A percentile compares a stretch with the other conserved stretches of the same genome.
Evolutionary conservation across 2,329 filamentous ascomycete genomes (phyloP).

Genomic region (Pseudocercospora fijiensis): DNA sequence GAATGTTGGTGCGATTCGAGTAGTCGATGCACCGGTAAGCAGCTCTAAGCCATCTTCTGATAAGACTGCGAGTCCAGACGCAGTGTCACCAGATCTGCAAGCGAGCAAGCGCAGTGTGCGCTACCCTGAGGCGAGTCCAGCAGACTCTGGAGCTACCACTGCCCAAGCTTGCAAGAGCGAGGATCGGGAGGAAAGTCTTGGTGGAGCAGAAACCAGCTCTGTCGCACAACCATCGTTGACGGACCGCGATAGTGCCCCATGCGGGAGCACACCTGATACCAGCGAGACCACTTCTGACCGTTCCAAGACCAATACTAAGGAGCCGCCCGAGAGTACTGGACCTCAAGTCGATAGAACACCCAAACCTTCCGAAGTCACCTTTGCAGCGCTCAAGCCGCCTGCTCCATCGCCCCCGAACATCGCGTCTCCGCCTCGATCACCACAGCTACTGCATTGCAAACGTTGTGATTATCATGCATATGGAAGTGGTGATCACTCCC

Average conservation of each 20-base stretch:
- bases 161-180: not conserved
- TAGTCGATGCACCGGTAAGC: not conserved
- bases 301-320: not conserved
- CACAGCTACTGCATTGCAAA: not conserved
- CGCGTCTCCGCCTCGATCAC: not conserved
- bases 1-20: not conserved
- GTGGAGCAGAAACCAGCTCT: not conserved
- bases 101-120: not conserved
- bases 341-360: not conserved
- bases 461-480: not conserved
- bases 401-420: not conserved
- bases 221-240: not conserved
- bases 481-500: not conserved
- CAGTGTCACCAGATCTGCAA: not conserved
- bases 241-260: not conserved
- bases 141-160: not conserved
- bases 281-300: not conserved
- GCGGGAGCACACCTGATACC: not conserved
- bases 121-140: not conserved
- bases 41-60: not conserved
- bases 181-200: not conserved
- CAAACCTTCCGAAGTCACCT: not conserved
- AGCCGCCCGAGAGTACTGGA: not conserved
- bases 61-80: not conserved
- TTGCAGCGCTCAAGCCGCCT: not conserved